phyloP scores from a whole-genome alignment of 2,329 filamentous ascomycete genomes.

The Cercospora brassicicola region DNA sequence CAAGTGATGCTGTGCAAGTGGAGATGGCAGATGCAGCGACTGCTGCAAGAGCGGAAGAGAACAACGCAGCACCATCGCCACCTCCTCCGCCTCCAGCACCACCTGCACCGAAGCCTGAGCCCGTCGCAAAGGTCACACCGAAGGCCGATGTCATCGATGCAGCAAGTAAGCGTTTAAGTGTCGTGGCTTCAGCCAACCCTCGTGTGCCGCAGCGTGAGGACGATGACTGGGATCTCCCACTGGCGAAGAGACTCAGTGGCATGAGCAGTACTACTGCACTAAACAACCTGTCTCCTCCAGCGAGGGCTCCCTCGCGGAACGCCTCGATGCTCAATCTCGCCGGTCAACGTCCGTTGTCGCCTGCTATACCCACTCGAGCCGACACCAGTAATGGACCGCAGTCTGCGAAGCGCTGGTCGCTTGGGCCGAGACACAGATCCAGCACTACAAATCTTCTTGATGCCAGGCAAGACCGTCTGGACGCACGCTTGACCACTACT shows the following conservation, averaged over 20 bases:
- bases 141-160: neutral
- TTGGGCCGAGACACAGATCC: conserved; percentile 28
- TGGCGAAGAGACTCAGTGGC: conserved; percentile 18
- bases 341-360: neutral
- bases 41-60: conserved; percentile 37
- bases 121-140: conserved; percentile 3
- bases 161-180: conserved; percentile 1
- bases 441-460: conserved; percentile 50
- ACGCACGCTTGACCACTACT: conserved; percentile 42
- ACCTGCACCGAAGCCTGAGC: neutral
- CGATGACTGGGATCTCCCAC: conserved; percentile 25
- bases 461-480: conserved; percentile 56
- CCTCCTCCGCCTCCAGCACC: conserved; percentile 21
- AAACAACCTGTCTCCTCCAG: neutral
- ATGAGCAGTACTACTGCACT: conserved; percentile 25
- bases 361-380: neutral
- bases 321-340: neutral
- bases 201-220: conserved; percentile 16
- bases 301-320: conserved; percentile 12
- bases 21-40: conserved; percentile 50
- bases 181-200: conserved; percentile 14
- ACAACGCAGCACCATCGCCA: conserved; percentile 27
- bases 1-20: conserved; percentile 43
- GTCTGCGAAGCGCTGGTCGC: conserved; percentile 11
- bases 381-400: neutral